phyloP scores from a whole-genome alignment of 176 grass and related monocot species.

The Puccinellia tenuiflora region DNA sequence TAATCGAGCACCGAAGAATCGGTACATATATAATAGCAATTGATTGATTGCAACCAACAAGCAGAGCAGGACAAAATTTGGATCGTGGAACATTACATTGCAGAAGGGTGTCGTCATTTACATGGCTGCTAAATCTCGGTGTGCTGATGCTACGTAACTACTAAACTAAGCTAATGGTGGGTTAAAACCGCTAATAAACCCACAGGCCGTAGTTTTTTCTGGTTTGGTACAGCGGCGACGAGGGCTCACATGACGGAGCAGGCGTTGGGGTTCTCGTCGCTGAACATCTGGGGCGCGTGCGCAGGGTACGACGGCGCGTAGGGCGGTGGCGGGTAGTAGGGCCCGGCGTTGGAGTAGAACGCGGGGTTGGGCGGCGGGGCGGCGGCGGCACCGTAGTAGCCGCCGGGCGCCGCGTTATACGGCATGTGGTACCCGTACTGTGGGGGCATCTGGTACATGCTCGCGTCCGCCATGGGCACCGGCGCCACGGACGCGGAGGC shows the following conservation, averaged over 20 bases:
- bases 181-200: background rate
- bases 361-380: background rate
- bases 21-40: too few relatives aligned
- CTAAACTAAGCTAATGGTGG: background rate
- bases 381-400: conserved; percentile 10
- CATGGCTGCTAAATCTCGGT: conserved; percentile 15
- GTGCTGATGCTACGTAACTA: background rate
- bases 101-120: conserved; percentile 9
- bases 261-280: conserved; percentile 98
- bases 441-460: conserved; percentile 50
- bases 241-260: conserved; percentile 70
- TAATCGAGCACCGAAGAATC: background rate
- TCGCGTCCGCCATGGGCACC: conserved; percentile 11
- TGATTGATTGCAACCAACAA: background rate
- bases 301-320: conserved; percentile 34
- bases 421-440: conserved; percentile 24
- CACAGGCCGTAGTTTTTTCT: background rate
- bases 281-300: conserved; percentile 84
- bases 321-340: conserved; percentile 14
- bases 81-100: conserved; percentile 5
- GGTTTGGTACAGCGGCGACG: conserved; percentile 8
- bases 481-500: conserved; percentile 25
- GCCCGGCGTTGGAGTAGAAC: conserved; percentile 47
- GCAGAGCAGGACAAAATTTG: conserved; percentile 20
- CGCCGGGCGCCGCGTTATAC: background rate